Base-by-base conservation (phyloP, 352 stramenopile species). In the Pythium vanterpoolii region DNA sequence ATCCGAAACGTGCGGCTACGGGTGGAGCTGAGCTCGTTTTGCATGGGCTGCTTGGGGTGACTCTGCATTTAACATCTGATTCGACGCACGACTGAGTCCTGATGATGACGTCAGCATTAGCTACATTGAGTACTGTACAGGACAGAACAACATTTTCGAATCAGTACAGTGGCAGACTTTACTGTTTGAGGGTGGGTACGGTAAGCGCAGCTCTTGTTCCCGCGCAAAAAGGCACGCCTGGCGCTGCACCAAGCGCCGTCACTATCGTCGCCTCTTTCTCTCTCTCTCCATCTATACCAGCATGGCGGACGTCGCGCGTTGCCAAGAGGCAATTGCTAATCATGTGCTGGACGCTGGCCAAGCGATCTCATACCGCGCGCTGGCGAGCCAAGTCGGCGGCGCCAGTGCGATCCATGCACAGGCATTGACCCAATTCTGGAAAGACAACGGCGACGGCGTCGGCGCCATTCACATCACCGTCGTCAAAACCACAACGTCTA, bases 301-400 rank as follows among this genome's bases (percentile, higher is more conserved):
- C 23, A 62, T 60, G 47, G 26, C 49, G 30, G 43, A 60, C 33
- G 54, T 71, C 44, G 62, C 75, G 49, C 74, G 72, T 36, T 89
- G 76, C 47, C 40, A 74, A 14, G 78, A 90, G 66, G 68, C 83
- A 54, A 82, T 90, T 49, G 66, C 67, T 13, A 66, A 60, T 16
- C 64, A 62, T n/a, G 74, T 89, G 61, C 63, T 83, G 67, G 81
- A 90, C 56, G 76, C 64, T 9, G 64, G 70, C 43, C 66, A 84
- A 49, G 67, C 73, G 13, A 66, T 88, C 26, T 87, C 78, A 27
- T 84, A 82, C 66, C 81, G 81, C 24, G 72, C 68, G 18, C 73
- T 90, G 0, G 51, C 53, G 30, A 48, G 43, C 23, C 53, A 58
- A 8, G 45, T 62, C 21, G 60, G 61, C 36, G 61, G 54, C 39